Evolutionary conservation across 169 alveolate genomes (phyloP), one percentile per base, ranked within the genome.

Genomic region (Eimeria praecox): DNA sequence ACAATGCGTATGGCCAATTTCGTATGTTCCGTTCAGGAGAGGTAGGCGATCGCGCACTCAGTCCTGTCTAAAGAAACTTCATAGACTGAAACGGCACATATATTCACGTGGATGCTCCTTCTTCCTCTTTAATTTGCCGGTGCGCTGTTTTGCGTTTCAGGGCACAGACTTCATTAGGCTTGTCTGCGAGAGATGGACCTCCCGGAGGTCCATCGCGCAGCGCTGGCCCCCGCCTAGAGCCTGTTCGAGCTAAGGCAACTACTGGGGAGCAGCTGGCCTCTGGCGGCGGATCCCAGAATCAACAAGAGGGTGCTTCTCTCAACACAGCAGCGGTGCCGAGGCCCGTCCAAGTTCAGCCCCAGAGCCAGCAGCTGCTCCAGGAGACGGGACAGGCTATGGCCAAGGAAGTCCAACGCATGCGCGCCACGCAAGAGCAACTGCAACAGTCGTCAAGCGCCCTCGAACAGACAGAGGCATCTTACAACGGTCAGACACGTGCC

Each of bases 1-100:
- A 92, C 95, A 30, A 92, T 92, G 95, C 90, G 95, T 20, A 92
- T 92, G 95, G 95, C 92, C 64, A 92, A 64, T 56, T 92, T 78
- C 42, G 95, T 92, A 3, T 77, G 89, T n/a, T 56, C 95, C 40
- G 44, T 92, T 62, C 90, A 92, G 86, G 92, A 49, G 24, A 52
- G 93, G 93, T 87, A 62, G 46, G 93, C 64, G 52, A 9, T 22
- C 12, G 78, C 22, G 33, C 42, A 30, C 27, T 66, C 44, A 30
- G 44, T 71, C 12, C 1, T 2, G 52, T 38, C 3, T 71, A 35
- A 38, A 4, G 49, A 49, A 38, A 71, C 52, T 3, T 12, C n/a
- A 0, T 3, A 49, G 82, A n/a, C 12, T 18, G 14, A 33, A 27
- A n/a, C 38, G 77, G 77, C 77, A 9, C 20, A 71, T 71, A 38